Base-by-base conservation (phyloP, 2,329 filamentous ascomycete species). In the Botrytis fragariae region DNA sequence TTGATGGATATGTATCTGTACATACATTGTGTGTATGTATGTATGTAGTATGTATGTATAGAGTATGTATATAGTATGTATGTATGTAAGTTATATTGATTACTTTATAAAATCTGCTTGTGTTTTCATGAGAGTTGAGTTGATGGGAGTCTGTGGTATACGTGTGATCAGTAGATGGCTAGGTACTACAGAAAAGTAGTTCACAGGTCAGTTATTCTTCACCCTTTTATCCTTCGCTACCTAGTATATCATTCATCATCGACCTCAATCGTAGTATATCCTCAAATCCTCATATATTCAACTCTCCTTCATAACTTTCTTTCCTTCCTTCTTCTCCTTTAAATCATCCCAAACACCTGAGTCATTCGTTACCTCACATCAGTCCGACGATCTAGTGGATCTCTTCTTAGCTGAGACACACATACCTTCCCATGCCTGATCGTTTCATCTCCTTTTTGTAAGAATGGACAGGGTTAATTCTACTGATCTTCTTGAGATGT, bases 401-500 rank as follows among this genome's bases (percentile, higher is more conserved):
- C 62, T 35, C 45, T 32, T 25, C 35, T 37, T n/a, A 65, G 29
- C 29, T 48, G n/a, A 45, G 62, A 64, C 42, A 65, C n/a, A 48
- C 63, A 45, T 9, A 20, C 29, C 44, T 25, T 22, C 0, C 42
- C 44, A 35, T 48, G 2, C 42, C 62, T 65, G 22, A 7, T 67
- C 32, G 44, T 67, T 67, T 51, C 63, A 67, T 67, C 44, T 67
- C 63, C 63, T 65, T 35, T 45, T 22, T 22, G 18, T 35, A 5
- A 35, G 7, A 20, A 32, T 5, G 2, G 25, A 22, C 44, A 48
- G n/a, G 63, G 44, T 48, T 22, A 0, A 22, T n/a, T 1, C 51
- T 32, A n/a, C 22, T 18, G 63, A 67, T 67, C 63, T 51, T 51
- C 63, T n/a, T 37, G 12, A 51, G 42, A 65, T 65, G 42, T 65